These are phyloP conservation scores for Backusella circina DNA, from an alignment of 192 early-diverging fungal genomes.

Conservation along the genomic window DNA sequence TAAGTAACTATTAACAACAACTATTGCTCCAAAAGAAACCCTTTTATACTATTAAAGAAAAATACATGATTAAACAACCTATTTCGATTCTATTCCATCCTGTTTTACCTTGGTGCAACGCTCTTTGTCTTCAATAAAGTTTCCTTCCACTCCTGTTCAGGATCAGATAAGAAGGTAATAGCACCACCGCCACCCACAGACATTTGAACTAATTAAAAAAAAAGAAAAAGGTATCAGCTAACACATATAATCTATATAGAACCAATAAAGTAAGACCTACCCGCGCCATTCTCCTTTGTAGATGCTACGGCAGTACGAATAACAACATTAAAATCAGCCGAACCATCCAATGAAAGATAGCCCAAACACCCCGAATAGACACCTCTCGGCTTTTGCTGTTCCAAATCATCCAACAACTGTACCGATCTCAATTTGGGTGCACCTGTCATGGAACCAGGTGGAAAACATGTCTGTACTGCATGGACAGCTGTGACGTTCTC, in stretches of 20 bases:
- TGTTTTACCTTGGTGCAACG: slow-evolving; percentile 54
- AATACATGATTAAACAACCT: neutral
- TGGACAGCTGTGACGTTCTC: slow-evolving; percentile 60
- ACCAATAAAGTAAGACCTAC: neutral
- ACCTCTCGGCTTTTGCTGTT: slow-evolving; percentile 65
- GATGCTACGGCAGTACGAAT: slow-evolving; percentile 83
- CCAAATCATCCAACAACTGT: slow-evolving; percentile 73
- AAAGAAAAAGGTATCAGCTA: too few relatives aligned
- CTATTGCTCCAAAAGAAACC: neutral
- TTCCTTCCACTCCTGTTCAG: slow-evolving; percentile 85
- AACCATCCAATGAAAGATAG: slow-evolving; percentile 64
- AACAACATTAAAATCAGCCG: slow-evolving; percentile 80
- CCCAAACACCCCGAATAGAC: slow-evolving; percentile 90
- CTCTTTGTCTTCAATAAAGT: slow-evolving; percentile 74
- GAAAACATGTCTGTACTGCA: slow-evolving; percentile 77
- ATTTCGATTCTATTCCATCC: neutral
- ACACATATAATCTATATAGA: too few relatives aligned
- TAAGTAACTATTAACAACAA: neutral
- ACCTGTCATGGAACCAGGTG: slow-evolving; percentile 96
- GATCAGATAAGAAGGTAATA: slow-evolving; percentile 82
- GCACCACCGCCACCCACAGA: slow-evolving; percentile 93
- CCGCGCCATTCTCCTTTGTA: slow-evolving; percentile 5
- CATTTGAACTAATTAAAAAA: slow-evolving; percentile 39
- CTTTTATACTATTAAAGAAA: neutral
- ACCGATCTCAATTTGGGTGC: slow-evolving; percentile 90